phyloP scores from a whole-genome alignment of 2,329 filamentous ascomycete genomes.

The Penicillium expansum region DNA sequence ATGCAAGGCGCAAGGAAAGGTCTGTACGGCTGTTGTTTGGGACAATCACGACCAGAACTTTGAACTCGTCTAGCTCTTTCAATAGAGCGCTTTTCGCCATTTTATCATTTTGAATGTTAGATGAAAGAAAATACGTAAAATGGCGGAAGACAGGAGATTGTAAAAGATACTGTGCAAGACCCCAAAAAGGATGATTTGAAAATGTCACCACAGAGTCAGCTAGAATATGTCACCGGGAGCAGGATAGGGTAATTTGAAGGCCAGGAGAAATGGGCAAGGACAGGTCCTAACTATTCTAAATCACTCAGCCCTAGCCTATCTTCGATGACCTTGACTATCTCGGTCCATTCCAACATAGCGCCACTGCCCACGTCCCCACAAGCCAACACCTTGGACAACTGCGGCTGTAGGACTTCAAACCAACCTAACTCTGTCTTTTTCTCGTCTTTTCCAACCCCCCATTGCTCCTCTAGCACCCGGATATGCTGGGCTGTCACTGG shows the following conservation, averaged over 20 bases:
- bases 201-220: background rate
- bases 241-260: background rate
- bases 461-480: conserved; percentile 65
- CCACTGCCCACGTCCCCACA: conserved; percentile 79
- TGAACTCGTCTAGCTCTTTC: background rate
- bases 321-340: conserved; percentile 66
- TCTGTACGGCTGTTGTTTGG: background rate
- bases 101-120: background rate
- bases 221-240: background rate
- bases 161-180: background rate
- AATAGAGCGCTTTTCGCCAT: background rate
- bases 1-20: too few relatives aligned
- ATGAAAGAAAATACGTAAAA: background rate
- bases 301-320: conserved; percentile 19
- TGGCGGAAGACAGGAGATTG: background rate
- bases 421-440: conserved; percentile 29
- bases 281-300: background rate
- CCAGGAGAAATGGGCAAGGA: background rate
- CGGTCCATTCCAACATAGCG: conserved; percentile 74
- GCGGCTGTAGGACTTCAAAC: conserved; percentile 70
- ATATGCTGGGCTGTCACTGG: conserved; percentile 73
- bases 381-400: conserved; percentile 68
- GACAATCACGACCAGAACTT: background rate
- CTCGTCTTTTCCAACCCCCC: conserved; percentile 53
- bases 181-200: background rate